phyloP scores from a whole-genome alignment of 2,329 filamentous ascomycete species.

The Arachnomyces sp. region DNA sequence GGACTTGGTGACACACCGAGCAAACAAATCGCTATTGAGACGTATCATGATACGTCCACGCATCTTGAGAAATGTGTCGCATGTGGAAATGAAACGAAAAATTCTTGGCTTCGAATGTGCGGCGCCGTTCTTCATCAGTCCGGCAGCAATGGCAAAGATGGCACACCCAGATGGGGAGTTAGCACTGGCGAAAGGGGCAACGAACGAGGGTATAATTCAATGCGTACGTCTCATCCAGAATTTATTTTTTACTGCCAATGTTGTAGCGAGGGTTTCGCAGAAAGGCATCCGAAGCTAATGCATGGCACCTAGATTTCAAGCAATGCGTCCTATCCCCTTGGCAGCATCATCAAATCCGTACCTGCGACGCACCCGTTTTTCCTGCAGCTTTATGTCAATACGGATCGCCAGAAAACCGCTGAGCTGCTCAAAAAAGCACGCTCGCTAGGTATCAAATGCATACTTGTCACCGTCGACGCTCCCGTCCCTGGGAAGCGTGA shows the following conservation, averaged over 20 bases:
- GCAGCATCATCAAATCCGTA: too few relatives aligned
- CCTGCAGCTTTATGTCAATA: slow-evolving; percentile 58
- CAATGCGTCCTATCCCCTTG: too few relatives aligned
- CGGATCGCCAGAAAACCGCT: slow-evolving; percentile 46
- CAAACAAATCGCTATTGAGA: slow-evolving; percentile 34
- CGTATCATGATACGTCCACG: slow-evolving; percentile 43
- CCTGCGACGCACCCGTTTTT: slow-evolving; percentile 31
- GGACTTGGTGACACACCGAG: slow-evolving; percentile 33
- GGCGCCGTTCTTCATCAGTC: slow-evolving; percentile 14
- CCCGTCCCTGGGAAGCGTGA: slow-evolving; percentile 41
- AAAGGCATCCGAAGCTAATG: too few relatives aligned
- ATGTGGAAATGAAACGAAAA: slow-evolving; percentile 33
- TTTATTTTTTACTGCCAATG: background rate
- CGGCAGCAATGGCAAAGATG: slow-evolving; percentile 24
- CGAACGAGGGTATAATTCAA: slow-evolving; percentile 11
- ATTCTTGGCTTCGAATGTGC: slow-evolving; percentile 13
- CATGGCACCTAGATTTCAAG: too few relatives aligned
- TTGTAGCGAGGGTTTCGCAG: too few relatives aligned
- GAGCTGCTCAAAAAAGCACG: slow-evolving; percentile 42
- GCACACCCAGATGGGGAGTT: slow-evolving; percentile 31
- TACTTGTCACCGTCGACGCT: slow-evolving; percentile 40
- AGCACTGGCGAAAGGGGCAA: slow-evolving; percentile 21
- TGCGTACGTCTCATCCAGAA: too few relatives aligned
- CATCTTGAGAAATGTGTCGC: slow-evolving; percentile 34
- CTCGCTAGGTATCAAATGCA: slow-evolving; percentile 37